Conservation (phyloP, 1,284 basidiomycete genomes). For the Melampsora americana region DNA sequence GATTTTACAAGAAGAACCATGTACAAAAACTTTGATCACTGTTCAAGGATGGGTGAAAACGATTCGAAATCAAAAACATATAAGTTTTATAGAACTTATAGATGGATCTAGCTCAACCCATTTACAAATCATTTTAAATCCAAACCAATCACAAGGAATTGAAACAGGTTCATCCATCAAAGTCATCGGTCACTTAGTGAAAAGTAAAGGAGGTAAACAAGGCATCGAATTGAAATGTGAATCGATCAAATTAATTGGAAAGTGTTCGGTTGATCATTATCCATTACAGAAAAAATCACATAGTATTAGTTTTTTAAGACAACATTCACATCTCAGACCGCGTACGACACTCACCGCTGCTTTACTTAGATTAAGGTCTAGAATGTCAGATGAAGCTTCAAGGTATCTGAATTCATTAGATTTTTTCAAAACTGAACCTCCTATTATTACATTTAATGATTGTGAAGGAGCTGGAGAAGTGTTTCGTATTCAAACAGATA, state of each 20-base stretch:
- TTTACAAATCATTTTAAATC: constrained; percentile 23
- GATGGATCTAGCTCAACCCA: constrained; percentile 30
- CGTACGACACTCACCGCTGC: constrained; percentile 68
- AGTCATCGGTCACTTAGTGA: constrained; percentile 25
- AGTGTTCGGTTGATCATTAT: constrained; percentile 10
- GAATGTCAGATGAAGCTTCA: constrained; percentile 45
- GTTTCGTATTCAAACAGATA: constrained; percentile 68
- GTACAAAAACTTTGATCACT: neutral
- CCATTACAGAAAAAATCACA: constrained; percentile 38
- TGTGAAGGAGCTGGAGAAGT: constrained; percentile 97
- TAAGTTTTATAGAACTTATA: constrained; percentile 20
- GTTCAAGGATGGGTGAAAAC: constrained; percentile 35
- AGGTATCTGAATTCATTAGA: constrained; percentile 57
- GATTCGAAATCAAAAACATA: constrained; percentile 30
- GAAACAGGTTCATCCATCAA: constrained; percentile 26
- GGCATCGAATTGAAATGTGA: constrained; percentile 23
- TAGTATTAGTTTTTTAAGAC: constrained; percentile 14
- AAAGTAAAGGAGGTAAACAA: constrained; percentile 18
- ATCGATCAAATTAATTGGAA: neutral
- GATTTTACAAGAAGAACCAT: constrained; percentile 17
- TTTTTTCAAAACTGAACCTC: constrained; percentile 76
- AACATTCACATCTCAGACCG: constrained; percentile 69
- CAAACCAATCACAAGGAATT: constrained; percentile 13
- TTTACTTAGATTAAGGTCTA: constrained; percentile 70
- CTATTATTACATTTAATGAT: constrained; percentile 83